Evolutionary conservation across 768 basidiomycete genomes (phyloP).

Genomic region (Hericium erinaceus): DNA sequence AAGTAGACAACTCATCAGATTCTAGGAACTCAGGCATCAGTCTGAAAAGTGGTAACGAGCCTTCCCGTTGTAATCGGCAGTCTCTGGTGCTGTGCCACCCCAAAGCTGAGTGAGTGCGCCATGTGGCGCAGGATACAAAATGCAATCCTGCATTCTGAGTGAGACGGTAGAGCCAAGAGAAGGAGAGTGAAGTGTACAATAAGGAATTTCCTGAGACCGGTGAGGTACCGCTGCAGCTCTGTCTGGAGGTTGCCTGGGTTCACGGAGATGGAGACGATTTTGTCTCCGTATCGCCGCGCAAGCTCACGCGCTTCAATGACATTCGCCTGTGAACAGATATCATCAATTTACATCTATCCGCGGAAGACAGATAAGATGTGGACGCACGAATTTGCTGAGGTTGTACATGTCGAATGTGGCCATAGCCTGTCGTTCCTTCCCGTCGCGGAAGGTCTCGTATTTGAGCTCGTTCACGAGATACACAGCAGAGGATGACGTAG

Average conservation of each 20-base stretch:
- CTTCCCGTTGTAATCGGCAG: conserved; percentile 1
- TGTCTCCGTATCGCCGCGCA: conserved; percentile 16
- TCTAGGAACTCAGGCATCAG: too few species aligned
- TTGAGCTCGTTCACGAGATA: conserved; percentile 1
- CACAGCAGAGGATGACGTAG: conserved; percentile 5
- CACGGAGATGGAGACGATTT: conserved; percentile 18
- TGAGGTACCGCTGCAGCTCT: background rate
- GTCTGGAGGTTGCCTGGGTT: conserved; percentile 15
- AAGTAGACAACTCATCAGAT: too few species aligned
- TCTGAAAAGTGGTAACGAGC: background rate
- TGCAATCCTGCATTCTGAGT: background rate
- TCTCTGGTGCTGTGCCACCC: background rate
- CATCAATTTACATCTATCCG: background rate
- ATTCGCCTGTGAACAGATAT: conserved; percentile 8
- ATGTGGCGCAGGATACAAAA: background rate
- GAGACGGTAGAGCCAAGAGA: too few species aligned
- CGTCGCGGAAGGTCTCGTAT: conserved; percentile 1
- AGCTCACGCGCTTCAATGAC: conserved; percentile 20
- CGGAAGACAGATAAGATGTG: background rate
- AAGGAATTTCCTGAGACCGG: background rate
- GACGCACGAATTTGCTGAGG: conserved; percentile 8
- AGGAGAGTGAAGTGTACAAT: background rate
- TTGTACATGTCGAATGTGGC: conserved; percentile 1
- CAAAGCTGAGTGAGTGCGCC: background rate
- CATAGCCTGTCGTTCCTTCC: background rate